Conservation (phyloP, 192 early-diverging fungal genomes). For the Linderina pennispora region DNA sequence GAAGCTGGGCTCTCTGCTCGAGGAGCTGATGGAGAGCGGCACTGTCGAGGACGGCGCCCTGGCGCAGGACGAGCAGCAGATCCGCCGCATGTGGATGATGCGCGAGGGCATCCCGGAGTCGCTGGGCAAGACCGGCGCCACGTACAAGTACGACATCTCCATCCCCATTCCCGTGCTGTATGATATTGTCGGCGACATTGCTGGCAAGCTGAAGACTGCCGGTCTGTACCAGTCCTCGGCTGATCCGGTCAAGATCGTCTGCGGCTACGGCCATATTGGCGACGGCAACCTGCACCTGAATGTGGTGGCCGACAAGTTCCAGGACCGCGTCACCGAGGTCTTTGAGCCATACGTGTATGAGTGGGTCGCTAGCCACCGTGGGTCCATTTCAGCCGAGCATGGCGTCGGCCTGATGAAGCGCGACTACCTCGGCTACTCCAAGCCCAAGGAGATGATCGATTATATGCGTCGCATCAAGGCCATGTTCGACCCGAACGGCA, state of each 20-base stretch:
- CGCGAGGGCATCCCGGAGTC: slow-evolving; percentile 95
- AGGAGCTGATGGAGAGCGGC: slow-evolving; percentile 67
- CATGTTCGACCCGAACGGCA: slow-evolving; percentile 90
- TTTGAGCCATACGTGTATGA: slow-evolving; percentile 91
- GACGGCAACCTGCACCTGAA: slow-evolving; percentile 97
- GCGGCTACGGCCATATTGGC: slow-evolving; percentile 95
- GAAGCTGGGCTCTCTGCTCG: slow-evolving; percentile 74
- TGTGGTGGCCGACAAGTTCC: slow-evolving; percentile 61
- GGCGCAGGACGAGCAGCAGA: slow-evolving; percentile 84
- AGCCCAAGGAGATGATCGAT: slow-evolving; percentile 71
- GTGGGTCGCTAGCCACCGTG: slow-evolving; percentile 61
- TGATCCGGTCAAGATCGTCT: slow-evolving; percentile 61
- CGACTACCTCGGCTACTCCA: slow-evolving; percentile 73
- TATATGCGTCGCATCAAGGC: slow-evolving; percentile 85
- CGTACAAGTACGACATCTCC: slow-evolving; percentile 95
- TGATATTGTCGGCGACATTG: slow-evolving; percentile 75
- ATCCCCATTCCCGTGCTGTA: slow-evolving; percentile 86
- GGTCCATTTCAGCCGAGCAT: slow-evolving; percentile 84
- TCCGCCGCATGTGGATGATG: slow-evolving; percentile 76
- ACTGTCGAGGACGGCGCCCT: slow-evolving; percentile 83
- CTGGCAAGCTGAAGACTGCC: slow-evolving; percentile 50
- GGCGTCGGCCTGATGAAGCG: slow-evolving; percentile 80
- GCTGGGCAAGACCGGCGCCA: slow-evolving; percentile 75
- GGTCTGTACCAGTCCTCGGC: slow-evolving; percentile 49
- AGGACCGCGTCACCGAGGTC: slow-evolving; percentile 52